Conservation (phyloP, 2,329 filamentous ascomycete species). For the Neonectria neomacrospora region DNA sequence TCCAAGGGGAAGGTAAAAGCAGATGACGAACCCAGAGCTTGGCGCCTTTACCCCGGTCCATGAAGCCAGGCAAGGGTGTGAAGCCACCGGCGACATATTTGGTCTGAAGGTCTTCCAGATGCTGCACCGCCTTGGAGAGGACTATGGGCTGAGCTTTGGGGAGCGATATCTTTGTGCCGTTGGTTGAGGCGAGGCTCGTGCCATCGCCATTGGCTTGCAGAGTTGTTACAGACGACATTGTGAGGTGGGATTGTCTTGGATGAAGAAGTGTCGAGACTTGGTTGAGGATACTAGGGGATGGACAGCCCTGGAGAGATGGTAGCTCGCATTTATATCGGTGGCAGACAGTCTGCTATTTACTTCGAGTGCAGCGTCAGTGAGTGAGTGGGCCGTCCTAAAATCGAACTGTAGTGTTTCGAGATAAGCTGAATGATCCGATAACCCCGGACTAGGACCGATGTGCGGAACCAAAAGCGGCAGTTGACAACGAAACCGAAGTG, state of each 20-base stretch:
- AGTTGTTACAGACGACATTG: background rate
- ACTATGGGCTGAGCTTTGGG: background rate
- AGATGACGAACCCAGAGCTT: background rate
- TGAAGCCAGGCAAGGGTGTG: background rate
- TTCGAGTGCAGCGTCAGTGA: no score
- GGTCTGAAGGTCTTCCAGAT: background rate
- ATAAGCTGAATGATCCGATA: no score
- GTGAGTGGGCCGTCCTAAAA: no score
- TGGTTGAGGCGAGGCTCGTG: background rate
- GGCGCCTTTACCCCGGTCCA: background rate
- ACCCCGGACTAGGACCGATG: no score
- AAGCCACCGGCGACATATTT: background rate
- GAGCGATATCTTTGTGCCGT: background rate
- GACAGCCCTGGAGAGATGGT: background rate
- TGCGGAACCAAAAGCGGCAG: no score
- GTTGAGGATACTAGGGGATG: background rate
- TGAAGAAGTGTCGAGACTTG: background rate
- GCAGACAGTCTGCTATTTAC: no score
- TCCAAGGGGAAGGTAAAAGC: background rate
- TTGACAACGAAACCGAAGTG: background rate
- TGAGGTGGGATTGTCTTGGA: background rate
- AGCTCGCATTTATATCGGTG: background rate
- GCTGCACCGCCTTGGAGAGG: background rate
- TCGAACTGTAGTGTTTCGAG: no score
- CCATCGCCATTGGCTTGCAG: background rate